A percentile compares a stretch with the other conserved stretches of the same genome.
These are phyloP conservation scores for Davidsoniella virescens DNA, from an alignment of 2,329 filamentous ascomycete species.

Conservation along the genomic window DNA sequence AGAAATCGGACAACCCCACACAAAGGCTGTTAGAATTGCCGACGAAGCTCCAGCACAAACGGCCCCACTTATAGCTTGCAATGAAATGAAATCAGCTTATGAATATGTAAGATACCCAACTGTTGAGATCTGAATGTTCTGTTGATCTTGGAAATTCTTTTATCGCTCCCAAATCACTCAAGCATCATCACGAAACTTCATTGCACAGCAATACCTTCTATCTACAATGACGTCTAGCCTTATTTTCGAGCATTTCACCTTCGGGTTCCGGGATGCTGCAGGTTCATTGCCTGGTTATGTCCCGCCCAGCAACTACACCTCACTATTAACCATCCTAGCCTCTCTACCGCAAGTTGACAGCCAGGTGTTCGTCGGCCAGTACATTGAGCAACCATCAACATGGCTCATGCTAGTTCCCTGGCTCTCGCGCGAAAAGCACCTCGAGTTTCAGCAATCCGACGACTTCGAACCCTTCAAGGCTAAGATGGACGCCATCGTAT, in stretches of 20 bases:
- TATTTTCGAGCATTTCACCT: conserved; percentile 19
- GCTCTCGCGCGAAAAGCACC: conserved; percentile 20
- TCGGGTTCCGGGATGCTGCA: conserved; percentile 20
- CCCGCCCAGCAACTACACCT: conserved; percentile 16
- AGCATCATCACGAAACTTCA: no score
- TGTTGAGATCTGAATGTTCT: no score
- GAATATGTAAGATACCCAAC: no score
- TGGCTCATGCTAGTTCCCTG: conserved; percentile 22
- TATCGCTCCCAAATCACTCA: no score
- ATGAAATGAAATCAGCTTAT: no score
- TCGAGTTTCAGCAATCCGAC: conserved; percentile 25
- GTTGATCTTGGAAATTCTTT: no score
- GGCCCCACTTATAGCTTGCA: conserved; percentile 3
- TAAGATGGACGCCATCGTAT: conserved; percentile 17
- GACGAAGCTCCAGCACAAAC: background rate
- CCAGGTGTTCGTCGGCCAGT: conserved; percentile 21
- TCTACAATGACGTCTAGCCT: conserved; percentile 17
- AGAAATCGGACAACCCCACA: background rate
- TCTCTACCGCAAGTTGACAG: conserved; percentile 15
- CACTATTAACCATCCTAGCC: background rate
- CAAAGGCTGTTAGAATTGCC: background rate
- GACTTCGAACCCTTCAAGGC: conserved; percentile 24
- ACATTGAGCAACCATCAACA: conserved; percentile 20
- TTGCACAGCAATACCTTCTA: background rate
- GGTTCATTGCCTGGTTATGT: conserved; percentile 18